Conservation (phyloP, 306 rosid genomes). For the Begonia peltatifolia region DNA sequence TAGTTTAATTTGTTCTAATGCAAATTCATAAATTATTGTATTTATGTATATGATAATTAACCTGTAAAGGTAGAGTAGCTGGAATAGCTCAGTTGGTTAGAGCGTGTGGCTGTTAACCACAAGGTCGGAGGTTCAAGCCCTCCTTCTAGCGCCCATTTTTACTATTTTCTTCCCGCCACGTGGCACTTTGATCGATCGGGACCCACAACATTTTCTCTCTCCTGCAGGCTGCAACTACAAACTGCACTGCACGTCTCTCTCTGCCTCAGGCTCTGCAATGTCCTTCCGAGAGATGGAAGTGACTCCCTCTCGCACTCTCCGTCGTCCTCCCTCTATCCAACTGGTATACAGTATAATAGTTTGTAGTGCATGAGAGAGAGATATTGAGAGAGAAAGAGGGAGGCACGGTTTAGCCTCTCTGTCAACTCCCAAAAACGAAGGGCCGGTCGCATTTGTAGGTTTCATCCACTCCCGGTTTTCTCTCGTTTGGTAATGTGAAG, state of each 20-base stretch:
- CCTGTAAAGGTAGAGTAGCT: background rate
- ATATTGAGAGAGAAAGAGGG: background rate
- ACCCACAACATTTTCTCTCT: background rate
- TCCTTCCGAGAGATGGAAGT: background rate
- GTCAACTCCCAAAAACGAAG: slow-evolving; percentile 19
- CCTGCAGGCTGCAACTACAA: no score
- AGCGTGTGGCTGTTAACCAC: slow-evolving; percentile 13
- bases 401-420: slow-evolving; percentile 6
- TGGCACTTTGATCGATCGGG: background rate
- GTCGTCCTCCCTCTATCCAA: no score
- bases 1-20: no score
- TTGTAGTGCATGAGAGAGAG: no score
- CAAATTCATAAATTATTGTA: no score
- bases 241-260: background rate
- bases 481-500: slow-evolving; percentile 13
- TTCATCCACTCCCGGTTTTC: slow-evolving; percentile 18
- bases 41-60: no score
- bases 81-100: slow-evolving; percentile 13
- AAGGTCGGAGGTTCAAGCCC: slow-evolving; percentile 10
- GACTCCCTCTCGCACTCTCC: background rate
- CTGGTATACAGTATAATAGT: no score
- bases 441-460: slow-evolving; percentile 31
- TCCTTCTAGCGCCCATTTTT: slow-evolving; percentile 4
- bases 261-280: background rate
- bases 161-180: no score